Evolutionary conservation across 2,329 filamentous ascomycete genomes (phyloP).

Genomic region (Tolypocladium amazonense): DNA sequence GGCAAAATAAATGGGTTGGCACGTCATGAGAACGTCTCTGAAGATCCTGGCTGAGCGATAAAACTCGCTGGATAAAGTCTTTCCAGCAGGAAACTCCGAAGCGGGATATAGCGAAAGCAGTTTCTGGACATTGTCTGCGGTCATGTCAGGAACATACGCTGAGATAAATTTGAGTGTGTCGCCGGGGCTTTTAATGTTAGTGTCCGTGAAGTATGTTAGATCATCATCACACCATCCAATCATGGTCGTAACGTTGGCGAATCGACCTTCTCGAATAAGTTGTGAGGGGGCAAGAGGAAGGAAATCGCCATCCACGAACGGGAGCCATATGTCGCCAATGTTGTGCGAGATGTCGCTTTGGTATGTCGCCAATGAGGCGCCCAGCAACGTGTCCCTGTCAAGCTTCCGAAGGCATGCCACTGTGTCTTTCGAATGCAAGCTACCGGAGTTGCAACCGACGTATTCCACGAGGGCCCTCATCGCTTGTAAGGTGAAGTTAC

Average conservation of each 20-base stretch:
- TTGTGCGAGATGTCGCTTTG: slow-evolving; percentile 30
- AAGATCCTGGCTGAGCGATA: slow-evolving; percentile 38
- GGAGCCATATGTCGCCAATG: slow-evolving; percentile 39
- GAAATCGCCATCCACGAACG: slow-evolving; percentile 31
- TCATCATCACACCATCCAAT: slow-evolving; percentile 41
- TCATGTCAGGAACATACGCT: slow-evolving; percentile 26
- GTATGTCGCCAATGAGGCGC: slow-evolving; percentile 32
- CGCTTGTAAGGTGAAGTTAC: slow-evolving; percentile 35
- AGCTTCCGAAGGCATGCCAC: slow-evolving; percentile 35
- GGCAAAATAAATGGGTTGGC: slow-evolving; percentile 33
- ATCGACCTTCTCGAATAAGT: slow-evolving; percentile 44
- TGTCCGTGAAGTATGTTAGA: slow-evolving; percentile 29
- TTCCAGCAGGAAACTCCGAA: slow-evolving; percentile 29
- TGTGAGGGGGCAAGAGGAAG: slow-evolving; percentile 31
- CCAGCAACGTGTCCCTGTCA: slow-evolving; percentile 29
- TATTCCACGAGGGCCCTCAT: slow-evolving; percentile 29
- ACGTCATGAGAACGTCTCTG: slow-evolving; percentile 40
- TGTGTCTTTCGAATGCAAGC: slow-evolving; percentile 29
- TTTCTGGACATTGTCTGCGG: slow-evolving; percentile 18
- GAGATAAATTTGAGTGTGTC: slow-evolving; percentile 29
- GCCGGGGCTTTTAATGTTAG: slow-evolving; percentile 23
- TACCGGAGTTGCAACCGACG: slow-evolving; percentile 29
- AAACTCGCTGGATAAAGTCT: slow-evolving; percentile 33
- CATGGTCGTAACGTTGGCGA: slow-evolving; percentile 54
- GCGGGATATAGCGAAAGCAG: slow-evolving; percentile 40